A percentile compares a stretch with the other conserved stretches of the same genome.
phyloP scores from a whole-genome alignment of 371 early-diverging fungal genomes.

The Mortierella polycephala region DNA sequence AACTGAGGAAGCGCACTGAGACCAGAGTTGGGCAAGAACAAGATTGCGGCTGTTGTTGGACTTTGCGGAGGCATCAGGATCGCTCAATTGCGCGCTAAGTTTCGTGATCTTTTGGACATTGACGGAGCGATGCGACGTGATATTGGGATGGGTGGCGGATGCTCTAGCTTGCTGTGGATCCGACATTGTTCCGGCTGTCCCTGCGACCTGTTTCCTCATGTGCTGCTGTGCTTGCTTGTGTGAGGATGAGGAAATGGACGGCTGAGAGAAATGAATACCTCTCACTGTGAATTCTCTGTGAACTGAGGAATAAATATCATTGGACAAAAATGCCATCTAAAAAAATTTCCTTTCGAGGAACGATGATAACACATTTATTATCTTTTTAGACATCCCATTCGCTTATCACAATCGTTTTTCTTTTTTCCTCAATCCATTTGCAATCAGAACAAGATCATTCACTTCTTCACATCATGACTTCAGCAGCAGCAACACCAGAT shows the following conservation, averaged over 20 bases:
- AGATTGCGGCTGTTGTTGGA: constrained; percentile 14
- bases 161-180: constrained; percentile 1
- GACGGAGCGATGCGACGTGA: constrained; percentile 34
- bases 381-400: neutral
- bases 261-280: too few species aligned
- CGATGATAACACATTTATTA: neutral
- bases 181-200: neutral
- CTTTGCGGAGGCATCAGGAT: constrained; percentile 1
- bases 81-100: constrained; percentile 16
- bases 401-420: neutral
- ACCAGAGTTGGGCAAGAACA: constrained; percentile 45
- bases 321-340: neutral
- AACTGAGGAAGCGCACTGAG: constrained; percentile 28
- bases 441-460: neutral
- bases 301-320: too few species aligned
- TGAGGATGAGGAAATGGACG: too few species aligned
- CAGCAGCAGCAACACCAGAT: constrained; percentile 19
- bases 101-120: constrained; percentile 37
- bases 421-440: neutral
- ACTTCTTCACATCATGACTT: constrained; percentile 9
- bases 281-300: too few species aligned
- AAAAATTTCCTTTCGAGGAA: neutral
- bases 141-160: neutral
- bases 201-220: neutral
- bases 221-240: too few species aligned